Evolutionary conservation across 331 rosid species (phyloP).

Genomic region (Rhamnella rubrinervis): DNA sequence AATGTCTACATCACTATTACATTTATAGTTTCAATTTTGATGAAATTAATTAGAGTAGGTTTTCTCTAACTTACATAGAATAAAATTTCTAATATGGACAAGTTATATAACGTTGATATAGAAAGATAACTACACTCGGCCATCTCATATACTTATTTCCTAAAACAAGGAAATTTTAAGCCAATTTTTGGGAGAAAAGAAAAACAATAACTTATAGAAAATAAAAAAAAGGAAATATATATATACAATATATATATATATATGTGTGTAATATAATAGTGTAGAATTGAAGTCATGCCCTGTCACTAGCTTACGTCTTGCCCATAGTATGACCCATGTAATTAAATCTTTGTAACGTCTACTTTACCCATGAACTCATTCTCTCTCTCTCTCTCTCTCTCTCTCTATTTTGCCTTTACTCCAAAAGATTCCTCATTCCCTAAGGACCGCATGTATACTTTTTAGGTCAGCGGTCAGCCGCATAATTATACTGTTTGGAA

Average conservation of each 20-base stretch:
- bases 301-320: constrained; percentile 63
- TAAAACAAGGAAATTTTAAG: too few relatives aligned
- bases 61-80: too few relatives aligned
- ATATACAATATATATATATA: background rate
- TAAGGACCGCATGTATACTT: background rate
- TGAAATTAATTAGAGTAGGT: too few relatives aligned
- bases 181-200: too few relatives aligned
- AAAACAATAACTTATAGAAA: background rate
- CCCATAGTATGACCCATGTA: constrained; percentile 31
- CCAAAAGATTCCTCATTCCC: constrained; percentile 45
- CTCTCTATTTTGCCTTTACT: constrained; percentile 30
- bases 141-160: too few relatives aligned
- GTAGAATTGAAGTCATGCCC: constrained; percentile 72
- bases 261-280: background rate
- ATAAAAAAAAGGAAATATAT: background rate
- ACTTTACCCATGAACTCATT: constrained; percentile 68
- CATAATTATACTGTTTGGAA: constrained; percentile 5
- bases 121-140: too few relatives aligned
- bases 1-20: too few relatives aligned
- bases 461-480: constrained; percentile 61
- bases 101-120: too few relatives aligned
- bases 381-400: constrained; percentile 17
- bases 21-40: too few relatives aligned
- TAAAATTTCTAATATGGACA: too few relatives aligned
- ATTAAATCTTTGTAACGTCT: constrained; percentile 59